Evolutionary conservation across 2,329 filamentous ascomycete genomes (phyloP), one percentile per base, ranked within the genome.

Genomic region (Calonectria henricotiae): DNA sequence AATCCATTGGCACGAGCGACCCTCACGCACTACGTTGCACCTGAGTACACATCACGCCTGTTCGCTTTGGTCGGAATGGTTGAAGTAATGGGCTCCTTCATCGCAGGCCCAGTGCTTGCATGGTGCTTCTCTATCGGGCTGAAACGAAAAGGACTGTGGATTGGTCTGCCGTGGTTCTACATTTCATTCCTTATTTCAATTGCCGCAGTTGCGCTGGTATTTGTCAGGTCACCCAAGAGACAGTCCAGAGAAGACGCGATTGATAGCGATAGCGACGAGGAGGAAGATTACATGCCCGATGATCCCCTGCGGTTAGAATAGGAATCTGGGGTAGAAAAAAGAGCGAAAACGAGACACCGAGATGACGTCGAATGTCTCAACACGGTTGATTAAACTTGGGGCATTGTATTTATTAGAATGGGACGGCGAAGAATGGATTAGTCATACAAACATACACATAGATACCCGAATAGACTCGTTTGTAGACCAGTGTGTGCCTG

Each of bases 51-150:
- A 1, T 84, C 84, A 37, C 79, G 83, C 27, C 71, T 85, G 3
- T 85, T 85, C 69, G 83, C 83, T 1, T 74, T 85, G 67, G 80
- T 83, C 41, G 80, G 81, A 67, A 85, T 84, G 73, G 75, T 79
- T 3, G 83, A 85, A 69, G 80, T 83, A 5, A 44, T 80, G 8
- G 84, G 84, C 0, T 79, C 81, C 0, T 83, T 85, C 30, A 78
- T 84, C 6, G 84, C 79, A n/a, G 83, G 81, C 0, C 84, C 84
- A 0, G 81, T 81, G 8, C 65, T 85, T 49, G 84, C 84, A 0
- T 81, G 80, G 77, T 80, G 77, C 25, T 85, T 85, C 62, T 79
- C 81, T 5, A 63, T 75, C 13, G 83, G 84, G 0, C 46, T 85
- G 71, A 76, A 79, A 58, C 75, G 63, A 62, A 82, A 80, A 66